These are phyloP conservation scores for Mollisia scopiformis DNA, from an alignment of 2,329 filamentous ascomycete genomes.

Conservation along the genomic window DNA sequence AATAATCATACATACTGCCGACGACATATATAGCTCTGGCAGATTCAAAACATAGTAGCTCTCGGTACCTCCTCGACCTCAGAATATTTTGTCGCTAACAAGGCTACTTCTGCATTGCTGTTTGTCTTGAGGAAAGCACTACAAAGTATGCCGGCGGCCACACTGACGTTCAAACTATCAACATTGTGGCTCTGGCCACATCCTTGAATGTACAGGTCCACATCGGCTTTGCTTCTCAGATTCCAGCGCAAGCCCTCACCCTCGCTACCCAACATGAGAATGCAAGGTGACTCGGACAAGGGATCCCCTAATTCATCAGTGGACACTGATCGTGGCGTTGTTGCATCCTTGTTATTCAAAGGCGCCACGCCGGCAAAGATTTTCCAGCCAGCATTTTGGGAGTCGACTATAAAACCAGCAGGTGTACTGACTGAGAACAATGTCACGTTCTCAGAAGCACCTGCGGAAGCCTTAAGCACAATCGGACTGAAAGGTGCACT, in stretches of 20 bases:
- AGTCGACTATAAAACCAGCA: slow-evolving; percentile 69
- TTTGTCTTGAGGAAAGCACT: slow-evolving; percentile 61
- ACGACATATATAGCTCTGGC: too few relatives aligned
- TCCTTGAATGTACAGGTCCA: slow-evolving; percentile 65
- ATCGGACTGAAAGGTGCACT: slow-evolving; percentile 77
- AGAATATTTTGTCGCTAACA: too few relatives aligned
- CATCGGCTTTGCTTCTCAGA: slow-evolving; percentile 68
- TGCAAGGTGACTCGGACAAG: slow-evolving; percentile 63
- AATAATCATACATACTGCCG: too few relatives aligned
- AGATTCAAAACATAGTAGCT: too few relatives aligned
- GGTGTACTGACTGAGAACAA: slow-evolving; percentile 73
- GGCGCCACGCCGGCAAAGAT: slow-evolving; percentile 75
- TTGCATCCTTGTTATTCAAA: slow-evolving; percentile 42
- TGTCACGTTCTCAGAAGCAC: slow-evolving; percentile 79
- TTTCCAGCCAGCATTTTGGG: slow-evolving; percentile 75
- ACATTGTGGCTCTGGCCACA: slow-evolving; percentile 55
- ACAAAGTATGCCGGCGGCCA: slow-evolving; percentile 79
- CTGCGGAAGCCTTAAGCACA: slow-evolving; percentile 84
- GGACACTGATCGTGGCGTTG: slow-evolving; percentile 40
- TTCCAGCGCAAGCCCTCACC: slow-evolving; percentile 71
- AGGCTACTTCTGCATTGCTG: not conserved
- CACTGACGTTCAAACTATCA: slow-evolving; percentile 93
- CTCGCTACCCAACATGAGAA: slow-evolving; percentile 84
- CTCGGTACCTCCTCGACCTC: not conserved
- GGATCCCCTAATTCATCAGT: slow-evolving; percentile 57